Percentiles rank a stretch among this genome's conserved stretches.
Conservation (phyloP, 2,329 filamentous ascomycete species). For the Fusarium papillatum region DNA sequence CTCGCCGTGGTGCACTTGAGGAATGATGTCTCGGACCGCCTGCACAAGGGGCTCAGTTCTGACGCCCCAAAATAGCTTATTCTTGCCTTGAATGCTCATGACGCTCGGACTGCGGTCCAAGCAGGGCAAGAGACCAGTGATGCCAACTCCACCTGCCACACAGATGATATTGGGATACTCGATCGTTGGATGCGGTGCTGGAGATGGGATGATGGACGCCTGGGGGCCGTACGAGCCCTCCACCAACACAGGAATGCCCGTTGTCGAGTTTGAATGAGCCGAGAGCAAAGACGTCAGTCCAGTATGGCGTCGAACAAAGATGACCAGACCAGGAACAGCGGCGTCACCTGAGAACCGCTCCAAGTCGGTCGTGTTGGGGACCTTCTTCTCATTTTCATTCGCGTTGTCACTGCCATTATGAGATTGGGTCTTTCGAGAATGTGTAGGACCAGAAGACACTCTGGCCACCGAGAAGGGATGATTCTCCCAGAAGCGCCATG, state of each 20-base stretch:
- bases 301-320: neutral
- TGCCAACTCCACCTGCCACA: neutral
- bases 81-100: neutral
- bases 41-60: neutral
- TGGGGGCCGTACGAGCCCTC: neutral
- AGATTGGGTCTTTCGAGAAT: neutral
- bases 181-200: neutral
- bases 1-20: neutral
- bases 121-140: neutral
- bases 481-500: slow-evolving; percentile 47
- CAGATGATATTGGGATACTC: neutral
- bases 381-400: neutral
- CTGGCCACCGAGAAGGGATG: slow-evolving; percentile 47
- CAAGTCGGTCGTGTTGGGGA: neutral
- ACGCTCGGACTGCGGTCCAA: neutral
- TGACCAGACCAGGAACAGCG: neutral
- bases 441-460: neutral
- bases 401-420: neutral
- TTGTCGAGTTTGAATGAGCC: neutral
- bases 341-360: neutral
- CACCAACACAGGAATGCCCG: neutral
- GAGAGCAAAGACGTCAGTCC: neutral
- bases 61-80: neutral
- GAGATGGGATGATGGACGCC: neutral
- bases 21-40: neutral